Conservation (phyloP, 1,139 yeast species). For the Suhomyces panamericanus region DNA sequence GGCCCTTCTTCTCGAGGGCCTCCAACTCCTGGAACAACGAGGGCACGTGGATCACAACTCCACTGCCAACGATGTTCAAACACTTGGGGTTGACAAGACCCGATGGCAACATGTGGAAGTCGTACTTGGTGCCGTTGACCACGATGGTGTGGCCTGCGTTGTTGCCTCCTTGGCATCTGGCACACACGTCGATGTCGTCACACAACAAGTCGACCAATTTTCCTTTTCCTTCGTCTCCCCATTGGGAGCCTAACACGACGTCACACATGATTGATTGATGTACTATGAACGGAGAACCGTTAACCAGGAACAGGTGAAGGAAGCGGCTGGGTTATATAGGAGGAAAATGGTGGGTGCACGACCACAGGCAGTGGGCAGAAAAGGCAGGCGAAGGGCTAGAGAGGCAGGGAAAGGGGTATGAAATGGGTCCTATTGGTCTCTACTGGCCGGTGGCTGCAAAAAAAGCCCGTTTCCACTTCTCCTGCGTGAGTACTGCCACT, state of each 20-base stretch:
- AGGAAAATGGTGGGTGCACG: conserved; percentile 2
- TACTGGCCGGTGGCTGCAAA: no score
- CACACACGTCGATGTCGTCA: conserved; percentile 93
- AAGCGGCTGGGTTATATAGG: conserved; percentile 1
- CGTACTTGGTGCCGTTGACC: conserved; percentile 82
- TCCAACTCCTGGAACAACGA: conserved; percentile 87
- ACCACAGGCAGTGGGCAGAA: neutral
- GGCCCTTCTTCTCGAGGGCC: conserved; percentile 76
- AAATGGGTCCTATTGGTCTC: no score
- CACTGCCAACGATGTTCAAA: conserved; percentile 86
- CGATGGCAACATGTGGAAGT: conserved; percentile 98
- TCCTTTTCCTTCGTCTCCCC: conserved; percentile 99
- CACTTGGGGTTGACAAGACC: conserved; percentile 94
- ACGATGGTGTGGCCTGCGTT: conserved; percentile 99
- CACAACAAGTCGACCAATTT: conserved; percentile 92
- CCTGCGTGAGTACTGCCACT: neutral
- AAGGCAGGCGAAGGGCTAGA: neutral
- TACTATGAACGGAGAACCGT: conserved; percentile 18
- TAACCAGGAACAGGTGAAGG: conserved; percentile 9
- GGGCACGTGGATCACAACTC: conserved; percentile 95
- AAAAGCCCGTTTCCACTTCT: no score
- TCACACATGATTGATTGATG: conserved; percentile 57
- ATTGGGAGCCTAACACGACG: conserved; percentile 95
- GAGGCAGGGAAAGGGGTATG: neutral
- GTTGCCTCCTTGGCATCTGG: conserved; percentile 98